phyloP scores from a whole-genome alignment of 805 yeast genomes.

The Yarrowia divulgata region DNA sequence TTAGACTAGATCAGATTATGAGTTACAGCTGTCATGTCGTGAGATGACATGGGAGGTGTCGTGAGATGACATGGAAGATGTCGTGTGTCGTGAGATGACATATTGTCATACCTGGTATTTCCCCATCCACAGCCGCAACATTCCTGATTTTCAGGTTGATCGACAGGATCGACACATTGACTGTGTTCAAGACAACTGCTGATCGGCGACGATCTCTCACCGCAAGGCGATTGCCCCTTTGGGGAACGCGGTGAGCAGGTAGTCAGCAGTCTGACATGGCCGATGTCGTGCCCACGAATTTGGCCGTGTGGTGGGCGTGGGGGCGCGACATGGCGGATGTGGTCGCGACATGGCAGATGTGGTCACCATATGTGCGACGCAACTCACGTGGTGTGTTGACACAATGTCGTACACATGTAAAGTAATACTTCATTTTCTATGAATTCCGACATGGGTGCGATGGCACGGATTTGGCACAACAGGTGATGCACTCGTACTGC shows the following conservation, averaged over 20 bases:
- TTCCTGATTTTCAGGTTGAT: conserved; percentile 25
- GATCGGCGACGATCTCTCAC: neutral
- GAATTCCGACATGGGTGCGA: too few relatives aligned
- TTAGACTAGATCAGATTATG: too few relatives aligned
- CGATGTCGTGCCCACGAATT: neutral
- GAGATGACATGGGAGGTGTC: too few relatives aligned
- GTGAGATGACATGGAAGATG: too few relatives aligned
- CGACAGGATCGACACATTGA: neutral
- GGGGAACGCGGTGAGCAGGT: neutral
- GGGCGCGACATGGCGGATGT: neutral
- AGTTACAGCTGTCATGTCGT: too few relatives aligned
- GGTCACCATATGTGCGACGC: neutral
- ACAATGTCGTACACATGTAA: too few relatives aligned
- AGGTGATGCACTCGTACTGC: too few relatives aligned
- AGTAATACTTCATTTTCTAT: too few relatives aligned
- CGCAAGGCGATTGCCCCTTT: neutral
- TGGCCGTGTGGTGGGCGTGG: neutral
- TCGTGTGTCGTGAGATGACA: too few relatives aligned
- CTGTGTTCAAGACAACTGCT: neutral
- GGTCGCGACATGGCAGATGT: neutral
- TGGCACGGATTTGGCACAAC: too few relatives aligned
- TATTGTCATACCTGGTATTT: too few relatives aligned
- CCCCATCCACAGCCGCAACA: neutral
- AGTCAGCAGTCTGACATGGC: neutral
- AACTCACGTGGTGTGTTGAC: too few relatives aligned